These are phyloP conservation scores for Chondrus crispus DNA, from an alignment of 23 red algal species.

Conservation along the genomic window DNA sequence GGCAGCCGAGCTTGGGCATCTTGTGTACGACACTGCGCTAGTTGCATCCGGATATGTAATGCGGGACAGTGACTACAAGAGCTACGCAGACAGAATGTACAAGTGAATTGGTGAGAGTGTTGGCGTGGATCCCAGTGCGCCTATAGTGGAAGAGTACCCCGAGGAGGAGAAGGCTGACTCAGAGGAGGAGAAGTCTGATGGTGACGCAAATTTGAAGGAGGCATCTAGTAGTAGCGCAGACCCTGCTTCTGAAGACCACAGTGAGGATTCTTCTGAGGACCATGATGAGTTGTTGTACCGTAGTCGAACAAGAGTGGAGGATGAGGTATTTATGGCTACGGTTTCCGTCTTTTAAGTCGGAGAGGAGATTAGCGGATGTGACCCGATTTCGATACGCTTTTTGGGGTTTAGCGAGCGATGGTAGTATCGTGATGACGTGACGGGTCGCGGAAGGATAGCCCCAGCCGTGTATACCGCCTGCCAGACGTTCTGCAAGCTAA, in stretches of 20 bases:
- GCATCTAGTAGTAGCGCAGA: too few species aligned
- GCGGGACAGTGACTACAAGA: slow-evolving; percentile 58
- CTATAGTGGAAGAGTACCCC: slow-evolving; percentile 44
- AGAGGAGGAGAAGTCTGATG: slow-evolving; percentile 17
- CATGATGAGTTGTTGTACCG: too few species aligned
- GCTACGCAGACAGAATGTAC: slow-evolving; percentile 73
- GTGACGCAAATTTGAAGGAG: too few species aligned
- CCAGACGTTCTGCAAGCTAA: slow-evolving; percentile 59
- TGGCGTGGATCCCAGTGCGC: slow-evolving; percentile 52
- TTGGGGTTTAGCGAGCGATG: slow-evolving; percentile 93
- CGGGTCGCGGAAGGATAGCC: slow-evolving; percentile 69
- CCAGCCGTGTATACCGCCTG: slow-evolving; percentile 98
- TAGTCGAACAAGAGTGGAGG: too few species aligned
- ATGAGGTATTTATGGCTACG: too few species aligned
- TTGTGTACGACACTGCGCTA: slow-evolving; percentile 84
- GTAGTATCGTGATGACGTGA: slow-evolving; percentile 77
- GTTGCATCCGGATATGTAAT: slow-evolving; percentile 73
- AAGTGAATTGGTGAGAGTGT: slow-evolving; percentile 57
- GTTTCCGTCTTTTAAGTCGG: too few species aligned
- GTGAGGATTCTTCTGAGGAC: too few species aligned
- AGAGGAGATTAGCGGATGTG: too few species aligned
- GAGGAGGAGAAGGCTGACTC: slow-evolving; percentile 34
- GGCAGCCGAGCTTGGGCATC: slow-evolving; percentile 54
- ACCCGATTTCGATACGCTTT: slow-evolving; percentile 92
- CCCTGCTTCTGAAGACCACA: too few species aligned